A percentile compares a stretch with the other conserved stretches of the same genome.
Conservation (phyloP, 805 yeast genomes). For the Myxozyma neglecta region DNA sequence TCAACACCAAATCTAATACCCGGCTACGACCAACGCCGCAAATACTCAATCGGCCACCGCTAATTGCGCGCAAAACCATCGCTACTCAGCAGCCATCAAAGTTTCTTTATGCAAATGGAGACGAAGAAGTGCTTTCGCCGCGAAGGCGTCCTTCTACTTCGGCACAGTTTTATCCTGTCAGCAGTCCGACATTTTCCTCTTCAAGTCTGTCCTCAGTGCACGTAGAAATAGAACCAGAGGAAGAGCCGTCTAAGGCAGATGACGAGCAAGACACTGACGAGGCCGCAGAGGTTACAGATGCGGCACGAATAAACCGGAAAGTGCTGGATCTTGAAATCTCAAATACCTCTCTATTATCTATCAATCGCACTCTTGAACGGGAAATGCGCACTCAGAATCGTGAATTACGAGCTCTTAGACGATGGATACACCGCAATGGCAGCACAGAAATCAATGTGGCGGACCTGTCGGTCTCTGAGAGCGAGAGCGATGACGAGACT, state of each 20-base stretch:
- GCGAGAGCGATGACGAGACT: slow-evolving; percentile 11
- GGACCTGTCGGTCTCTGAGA: neutral
- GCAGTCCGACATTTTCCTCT: slow-evolving; percentile 9
- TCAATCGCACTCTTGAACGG: slow-evolving; percentile 36
- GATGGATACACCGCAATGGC: slow-evolving; percentile 18
- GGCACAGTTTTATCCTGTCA: neutral
- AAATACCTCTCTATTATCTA: slow-evolving; percentile 35
- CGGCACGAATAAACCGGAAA: slow-evolving; percentile 32
- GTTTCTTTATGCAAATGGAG: slow-evolving; percentile 30
- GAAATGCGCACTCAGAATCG: slow-evolving; percentile 33
- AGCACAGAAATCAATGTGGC: neutral
- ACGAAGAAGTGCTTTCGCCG: slow-evolving; percentile 27
- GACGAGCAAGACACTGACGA: slow-evolving; percentile 3
- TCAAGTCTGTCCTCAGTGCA: neutral
- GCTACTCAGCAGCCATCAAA: slow-evolving; percentile 8
- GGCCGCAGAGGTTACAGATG: slow-evolving; percentile 1
- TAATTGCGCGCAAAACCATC: neutral
- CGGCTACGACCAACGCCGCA: slow-evolving; percentile 3
- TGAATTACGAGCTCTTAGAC: slow-evolving; percentile 29
- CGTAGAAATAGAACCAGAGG: neutral
- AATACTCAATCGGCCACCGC: neutral
- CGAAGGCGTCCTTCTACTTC: slow-evolving; percentile 5
- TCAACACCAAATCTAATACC: neutral
- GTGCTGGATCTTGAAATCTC: slow-evolving; percentile 39
- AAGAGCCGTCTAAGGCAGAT: neutral